A percentile compares a stretch with the other conserved stretches of the same genome.
Evolutionary conservation across 495 filamentous ascomycete genomes (phyloP).

Genomic region (Penicillium canariense): DNA sequence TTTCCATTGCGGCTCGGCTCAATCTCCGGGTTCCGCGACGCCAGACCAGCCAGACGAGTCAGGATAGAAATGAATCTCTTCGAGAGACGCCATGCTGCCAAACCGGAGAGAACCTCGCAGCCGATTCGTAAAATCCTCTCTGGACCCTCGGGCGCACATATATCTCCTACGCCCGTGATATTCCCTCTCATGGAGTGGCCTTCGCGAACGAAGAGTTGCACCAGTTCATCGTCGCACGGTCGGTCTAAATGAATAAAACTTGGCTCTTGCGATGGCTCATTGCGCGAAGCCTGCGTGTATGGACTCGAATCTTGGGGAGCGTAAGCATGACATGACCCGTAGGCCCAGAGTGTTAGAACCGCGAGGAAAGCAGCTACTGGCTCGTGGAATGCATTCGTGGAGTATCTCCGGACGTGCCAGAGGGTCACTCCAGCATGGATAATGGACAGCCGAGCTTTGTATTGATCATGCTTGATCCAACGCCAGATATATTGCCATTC

Average conservation of each 20-base stretch:
- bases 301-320: constrained; percentile 13
- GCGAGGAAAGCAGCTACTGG: constrained; percentile 48
- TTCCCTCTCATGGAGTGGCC: constrained; percentile 48
- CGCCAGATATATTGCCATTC: constrained; percentile 46
- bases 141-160: constrained; percentile 44
- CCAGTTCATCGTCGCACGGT: constrained; percentile 54
- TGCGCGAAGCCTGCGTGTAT: not conserved
- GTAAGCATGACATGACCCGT: constrained; percentile 35
- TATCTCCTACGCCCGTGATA: constrained; percentile 50
- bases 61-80: constrained; percentile 33
- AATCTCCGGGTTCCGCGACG: constrained; percentile 4
- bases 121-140: constrained; percentile 40
- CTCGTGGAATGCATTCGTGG: constrained; percentile 50
- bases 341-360: constrained; percentile 53
- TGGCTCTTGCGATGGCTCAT: constrained; percentile 18
- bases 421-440: constrained; percentile 51
- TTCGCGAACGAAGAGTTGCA: constrained; percentile 50
- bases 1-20: constrained; percentile 2
- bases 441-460: constrained; percentile 55
- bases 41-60: constrained; percentile 27
- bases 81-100: constrained; percentile 42
- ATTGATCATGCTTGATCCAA: constrained; percentile 52
- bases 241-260: constrained; percentile 50
- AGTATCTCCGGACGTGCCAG: constrained; percentile 50
- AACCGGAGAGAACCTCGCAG: constrained; percentile 36